These are phyloP conservation scores for Saturnispora ahearnii DNA, from an alignment of 805 yeast genomes.

Conservation along the genomic window DNA sequence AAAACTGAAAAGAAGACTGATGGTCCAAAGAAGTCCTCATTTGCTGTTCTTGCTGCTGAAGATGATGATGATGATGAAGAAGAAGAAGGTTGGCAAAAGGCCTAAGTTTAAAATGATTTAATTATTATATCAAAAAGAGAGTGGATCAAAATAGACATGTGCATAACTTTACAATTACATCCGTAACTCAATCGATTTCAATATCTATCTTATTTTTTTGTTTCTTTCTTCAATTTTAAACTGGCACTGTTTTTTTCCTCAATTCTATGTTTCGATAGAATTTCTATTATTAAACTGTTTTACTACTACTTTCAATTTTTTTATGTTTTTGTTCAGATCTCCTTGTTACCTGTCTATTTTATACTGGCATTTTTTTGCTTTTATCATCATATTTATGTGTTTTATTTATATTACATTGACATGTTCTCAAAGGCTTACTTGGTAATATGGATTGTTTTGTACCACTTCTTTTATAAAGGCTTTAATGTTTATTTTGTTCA, in stretches of 20 bases:
- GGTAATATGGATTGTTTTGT: too few relatives aligned
- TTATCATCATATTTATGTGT: not conserved
- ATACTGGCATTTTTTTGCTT: not conserved
- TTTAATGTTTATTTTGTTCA: too few relatives aligned
- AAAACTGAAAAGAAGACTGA: slow-evolving; percentile 17
- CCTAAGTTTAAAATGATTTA: slow-evolving; percentile 5
- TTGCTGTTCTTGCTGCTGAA: slow-evolving; percentile 41
- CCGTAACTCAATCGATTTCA: slow-evolving; percentile 18
- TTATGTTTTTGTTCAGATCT: not conserved
- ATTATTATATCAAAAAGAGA: slow-evolving; percentile 25
- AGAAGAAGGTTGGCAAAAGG: slow-evolving; percentile 17
- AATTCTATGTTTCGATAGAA: too few relatives aligned
- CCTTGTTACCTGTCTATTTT: not conserved
- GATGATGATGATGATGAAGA: slow-evolving; percentile 41
- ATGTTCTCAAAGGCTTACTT: not conserved
- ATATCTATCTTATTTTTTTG: slow-evolving; percentile 8
- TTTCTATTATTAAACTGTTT: not conserved
- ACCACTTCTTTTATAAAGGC: too few relatives aligned
- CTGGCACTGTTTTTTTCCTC: not conserved
- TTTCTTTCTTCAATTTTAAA: not conserved
- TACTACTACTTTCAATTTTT: not conserved
- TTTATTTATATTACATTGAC: not conserved
- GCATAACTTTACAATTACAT: too few relatives aligned
- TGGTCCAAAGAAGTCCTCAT: slow-evolving; percentile 36
- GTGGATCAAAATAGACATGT: too few relatives aligned